These are phyloP conservation scores for Royoungia palumana DNA, from an alignment of 768 basidiomycete genomes.

Conservation along the genomic window DNA sequence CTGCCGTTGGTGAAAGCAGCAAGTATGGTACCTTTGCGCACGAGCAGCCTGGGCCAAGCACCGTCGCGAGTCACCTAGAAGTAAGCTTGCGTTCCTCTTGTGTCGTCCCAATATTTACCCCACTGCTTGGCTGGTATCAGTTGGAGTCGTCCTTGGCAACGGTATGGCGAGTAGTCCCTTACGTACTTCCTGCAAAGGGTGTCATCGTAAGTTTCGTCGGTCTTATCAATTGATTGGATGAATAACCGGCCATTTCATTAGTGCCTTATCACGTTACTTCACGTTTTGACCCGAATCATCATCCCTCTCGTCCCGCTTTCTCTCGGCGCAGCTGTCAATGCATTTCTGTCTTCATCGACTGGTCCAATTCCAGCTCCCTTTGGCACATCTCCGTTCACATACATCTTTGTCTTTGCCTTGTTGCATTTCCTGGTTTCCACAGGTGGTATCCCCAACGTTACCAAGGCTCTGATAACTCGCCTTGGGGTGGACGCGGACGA, in stretches of 20 bases:
- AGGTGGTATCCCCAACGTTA: conserved; percentile 70
- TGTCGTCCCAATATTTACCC: background rate
- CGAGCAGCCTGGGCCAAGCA: conserved; percentile 8
- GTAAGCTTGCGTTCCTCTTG: conserved; percentile 6
- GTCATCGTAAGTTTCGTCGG: conserved; percentile 18
- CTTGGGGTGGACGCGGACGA: conserved; percentile 88
- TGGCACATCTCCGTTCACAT: conserved; percentile 58
- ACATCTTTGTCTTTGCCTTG: conserved; percentile 63
- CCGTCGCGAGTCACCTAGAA: background rate
- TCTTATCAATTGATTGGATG: conserved; percentile 1
- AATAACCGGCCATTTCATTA: conserved; percentile 25
- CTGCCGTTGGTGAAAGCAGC: conserved; percentile 36
- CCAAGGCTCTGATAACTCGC: conserved; percentile 75
- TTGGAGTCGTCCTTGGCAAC: conserved; percentile 13
- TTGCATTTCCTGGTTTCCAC: conserved; percentile 73
- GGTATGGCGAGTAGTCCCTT: conserved; percentile 18
- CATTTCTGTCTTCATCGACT: conserved; percentile 17
- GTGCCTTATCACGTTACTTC: conserved; percentile 65
- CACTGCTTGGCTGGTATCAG: background rate
- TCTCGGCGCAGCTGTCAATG: conserved; percentile 45
- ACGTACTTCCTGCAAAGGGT: conserved; percentile 20
- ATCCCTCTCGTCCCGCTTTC: conserved; percentile 69
- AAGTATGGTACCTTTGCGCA: conserved; percentile 76
- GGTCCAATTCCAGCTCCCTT: conserved; percentile 21
- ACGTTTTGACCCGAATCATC: conserved; percentile 73